A percentile compares a stretch with the other conserved stretches of the same genome.
Conservation (phyloP, 208 protist genomes). For the Trypanosoma platydactyli region DNA sequence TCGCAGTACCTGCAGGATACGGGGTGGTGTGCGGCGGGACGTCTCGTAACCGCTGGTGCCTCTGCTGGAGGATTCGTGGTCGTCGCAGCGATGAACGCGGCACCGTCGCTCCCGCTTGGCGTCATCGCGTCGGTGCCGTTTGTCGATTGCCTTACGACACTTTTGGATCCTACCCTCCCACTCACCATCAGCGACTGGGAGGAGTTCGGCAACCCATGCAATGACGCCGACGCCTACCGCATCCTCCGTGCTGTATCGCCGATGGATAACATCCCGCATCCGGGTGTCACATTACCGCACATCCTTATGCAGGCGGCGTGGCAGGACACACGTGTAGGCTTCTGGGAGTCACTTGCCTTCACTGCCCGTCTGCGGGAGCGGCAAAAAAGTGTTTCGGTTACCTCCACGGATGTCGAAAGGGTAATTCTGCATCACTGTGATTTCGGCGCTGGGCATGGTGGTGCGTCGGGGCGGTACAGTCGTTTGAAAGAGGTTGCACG, state of each 20-base stretch:
- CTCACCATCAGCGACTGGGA: slow-evolving; percentile 81
- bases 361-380: slow-evolving; percentile 39
- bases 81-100: slow-evolving; percentile 57
- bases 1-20: slow-evolving; percentile 54
- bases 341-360: slow-evolving; percentile 67
- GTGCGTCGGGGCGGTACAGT: slow-evolving; percentile 57
- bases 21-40: slow-evolving; percentile 34
- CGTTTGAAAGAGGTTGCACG: slow-evolving; percentile 56
- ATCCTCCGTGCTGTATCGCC: slow-evolving; percentile 70
- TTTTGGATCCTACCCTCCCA: slow-evolving; percentile 68
- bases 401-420: not conserved
- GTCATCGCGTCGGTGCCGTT: slow-evolving; percentile 80
- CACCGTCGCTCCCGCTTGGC: slow-evolving; percentile 52
- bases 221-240: slow-evolving; percentile 55
- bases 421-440: slow-evolving; percentile 57
- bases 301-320: slow-evolving; percentile 66
- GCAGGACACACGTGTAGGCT: slow-evolving; percentile 65
- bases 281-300: slow-evolving; percentile 29
- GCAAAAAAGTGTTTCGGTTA: not conserved
- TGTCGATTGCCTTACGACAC: slow-evolving; percentile 88
- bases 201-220: slow-evolving; percentile 89
- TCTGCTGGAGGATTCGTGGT: slow-evolving; percentile 89
- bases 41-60: slow-evolving; percentile 53
- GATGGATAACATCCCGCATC: slow-evolving; percentile 58
- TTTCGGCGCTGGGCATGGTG: slow-evolving; percentile 56